Evolutionary conservation across 2,329 filamentous ascomycete species (phyloP).

Genomic region (Talaromyces islandicus): DNA sequence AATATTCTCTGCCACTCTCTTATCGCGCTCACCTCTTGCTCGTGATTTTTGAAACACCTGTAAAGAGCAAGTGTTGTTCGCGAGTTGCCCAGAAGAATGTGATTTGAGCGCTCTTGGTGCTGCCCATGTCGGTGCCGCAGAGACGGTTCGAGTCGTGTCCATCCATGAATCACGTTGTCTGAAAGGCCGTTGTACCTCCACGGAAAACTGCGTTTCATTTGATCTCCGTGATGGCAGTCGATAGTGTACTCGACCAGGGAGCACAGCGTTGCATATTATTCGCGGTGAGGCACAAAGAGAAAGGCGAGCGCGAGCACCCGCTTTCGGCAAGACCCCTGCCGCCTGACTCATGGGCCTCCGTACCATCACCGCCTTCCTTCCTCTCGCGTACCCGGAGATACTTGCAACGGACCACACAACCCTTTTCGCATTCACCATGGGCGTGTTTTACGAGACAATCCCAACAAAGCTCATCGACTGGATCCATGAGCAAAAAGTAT

Average conservation of each 20-base stretch:
- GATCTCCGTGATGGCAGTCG: neutral
- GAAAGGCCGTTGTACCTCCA: neutral
- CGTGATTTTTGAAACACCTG: neutral
- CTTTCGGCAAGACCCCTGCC: neutral
- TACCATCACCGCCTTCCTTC: neutral
- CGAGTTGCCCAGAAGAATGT: neutral
- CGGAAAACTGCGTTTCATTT: neutral
- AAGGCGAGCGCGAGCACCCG: neutral
- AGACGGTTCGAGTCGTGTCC: neutral
- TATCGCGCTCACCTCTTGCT: neutral
- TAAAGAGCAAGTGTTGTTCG: neutral
- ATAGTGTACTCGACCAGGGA: neutral
- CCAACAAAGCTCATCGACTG: constrained; percentile 5
- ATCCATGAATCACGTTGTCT: neutral
- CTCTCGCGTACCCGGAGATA: neutral
- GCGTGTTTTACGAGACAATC: constrained; percentile 8
- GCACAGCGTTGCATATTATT: neutral
- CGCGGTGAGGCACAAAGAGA: neutral
- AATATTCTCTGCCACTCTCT: neutral
- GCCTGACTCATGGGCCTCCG: neutral
- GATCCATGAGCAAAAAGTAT: constrained; percentile 9
- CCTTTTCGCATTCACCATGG: constrained; percentile 1
- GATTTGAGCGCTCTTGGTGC: too few relatives aligned
- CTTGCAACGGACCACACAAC: neutral
- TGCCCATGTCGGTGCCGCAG: neutral